Base-by-base conservation (phyloP, 495 filamentous ascomycete genomes). In the Hamigera avellanea region DNA sequence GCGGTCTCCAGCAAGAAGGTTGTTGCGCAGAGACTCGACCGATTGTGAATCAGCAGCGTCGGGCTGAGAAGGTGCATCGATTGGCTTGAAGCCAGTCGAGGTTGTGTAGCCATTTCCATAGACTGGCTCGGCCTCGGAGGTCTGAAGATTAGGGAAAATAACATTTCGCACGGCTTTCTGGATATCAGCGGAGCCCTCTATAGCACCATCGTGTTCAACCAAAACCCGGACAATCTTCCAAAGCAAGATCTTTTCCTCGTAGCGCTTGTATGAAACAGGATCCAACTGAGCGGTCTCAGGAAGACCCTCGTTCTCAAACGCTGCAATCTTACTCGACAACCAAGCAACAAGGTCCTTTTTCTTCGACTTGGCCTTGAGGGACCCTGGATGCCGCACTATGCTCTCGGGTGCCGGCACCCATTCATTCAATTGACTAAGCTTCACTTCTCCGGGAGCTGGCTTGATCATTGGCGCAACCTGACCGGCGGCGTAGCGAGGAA, bases 271-370 rank as follows among this genome's bases (percentile, higher is more conserved):
- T 8, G 74, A 65, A 41, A 73, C 69, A 4, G 64, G 62, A 57
- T 65, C 42, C 53, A 53, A 28, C 47, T 73, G 64, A 30, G 73
- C 57, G 23, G 54, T 62, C 7, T 64, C 52, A 3, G 63, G 64
- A 6, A 76, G 56, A n/a, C 67, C 57, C 16, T 67, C 69, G 15
- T 68, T 70, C 54, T 88, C 85, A 17, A 95, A 59, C 4, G 58
- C 67, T 9, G 76, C 75, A 44, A 94, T 85, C 27, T 78, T 81
- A 44, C 69, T 66, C 2, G 62, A 76, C 21, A 99, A 64, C 91
- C 93, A 99, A 3, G 78, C 56, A 26, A 88, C 37, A 3, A 83
- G 71, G 37, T 99, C 93, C 60, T 96, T 96, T 65, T 96, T 99
- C 69, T 89, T 95, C 1, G 76, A 75, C 51, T 96, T 95, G 21